phyloP scores from a whole-genome alignment of 1,284 basidiomycete species.

The Abortiporus biennis region DNA sequence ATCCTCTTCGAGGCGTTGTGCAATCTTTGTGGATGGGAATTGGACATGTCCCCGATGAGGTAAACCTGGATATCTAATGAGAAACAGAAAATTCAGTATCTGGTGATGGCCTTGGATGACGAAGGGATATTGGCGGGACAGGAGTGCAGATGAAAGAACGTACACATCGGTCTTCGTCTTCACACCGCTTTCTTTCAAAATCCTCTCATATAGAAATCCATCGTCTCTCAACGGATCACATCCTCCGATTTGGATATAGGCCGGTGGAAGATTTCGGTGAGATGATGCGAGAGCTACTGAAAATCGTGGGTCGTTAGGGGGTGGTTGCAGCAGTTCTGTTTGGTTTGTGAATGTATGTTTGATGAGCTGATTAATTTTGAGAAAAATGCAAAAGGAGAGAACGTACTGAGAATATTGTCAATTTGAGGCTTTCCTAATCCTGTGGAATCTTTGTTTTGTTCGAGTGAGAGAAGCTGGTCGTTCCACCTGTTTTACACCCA shows the following conservation, averaged over 20 bases:
- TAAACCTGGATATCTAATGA: constrained; percentile 1
- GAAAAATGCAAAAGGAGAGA: background rate
- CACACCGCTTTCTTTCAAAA: constrained; percentile 1
- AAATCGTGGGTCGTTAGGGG: background rate
- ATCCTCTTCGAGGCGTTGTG: constrained; percentile 8
- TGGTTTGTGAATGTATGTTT: too few species aligned
- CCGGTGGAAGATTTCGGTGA: constrained; percentile 3
- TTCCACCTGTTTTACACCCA: background rate
- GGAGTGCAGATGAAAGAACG: background rate
- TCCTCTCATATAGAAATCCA: constrained; percentile 4
- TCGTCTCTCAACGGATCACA: constrained; percentile 5
- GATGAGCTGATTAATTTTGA: background rate
- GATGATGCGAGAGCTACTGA: background rate
- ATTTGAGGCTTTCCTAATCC: background rate
- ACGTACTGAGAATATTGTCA: background rate
- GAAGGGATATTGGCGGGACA: background rate
- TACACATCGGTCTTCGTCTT: constrained; percentile 1
- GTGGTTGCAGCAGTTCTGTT: too few species aligned
- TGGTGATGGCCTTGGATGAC: too few species aligned
- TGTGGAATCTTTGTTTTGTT: constrained; percentile 3
- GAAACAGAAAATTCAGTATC: background rate
- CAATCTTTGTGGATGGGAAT: background rate
- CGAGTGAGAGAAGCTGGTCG: background rate
- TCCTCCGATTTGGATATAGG: constrained; percentile 1
- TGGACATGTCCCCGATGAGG: constrained; percentile 6